phyloP scores from a whole-genome alignment of 306 rosid species.

The Ziziphus jujuba region DNA sequence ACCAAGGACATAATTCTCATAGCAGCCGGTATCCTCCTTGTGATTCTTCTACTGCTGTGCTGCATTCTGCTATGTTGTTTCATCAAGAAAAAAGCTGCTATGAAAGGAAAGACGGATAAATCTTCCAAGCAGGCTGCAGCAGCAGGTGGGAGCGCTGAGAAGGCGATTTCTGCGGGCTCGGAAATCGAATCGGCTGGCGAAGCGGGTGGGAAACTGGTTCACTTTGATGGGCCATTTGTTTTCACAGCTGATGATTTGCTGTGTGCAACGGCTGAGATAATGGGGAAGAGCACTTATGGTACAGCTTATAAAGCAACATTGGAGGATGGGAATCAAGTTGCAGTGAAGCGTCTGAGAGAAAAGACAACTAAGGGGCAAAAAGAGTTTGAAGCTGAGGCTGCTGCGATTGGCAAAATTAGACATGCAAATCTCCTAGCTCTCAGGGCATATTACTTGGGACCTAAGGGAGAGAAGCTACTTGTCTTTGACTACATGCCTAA shows the following conservation, averaged over 20 bases:
- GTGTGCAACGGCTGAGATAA: conserved; percentile 92
- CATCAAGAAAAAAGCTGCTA: conserved; percentile 57
- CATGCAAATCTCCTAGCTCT: conserved; percentile 75
- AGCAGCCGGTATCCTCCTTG: conserved; percentile 71
- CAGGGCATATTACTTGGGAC: conserved; percentile 81
- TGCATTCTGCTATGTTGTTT: conserved; percentile 69
- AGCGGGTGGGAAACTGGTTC: conserved; percentile 69
- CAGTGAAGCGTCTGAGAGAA: conserved; percentile 88
- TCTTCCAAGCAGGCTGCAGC: conserved; percentile 37
- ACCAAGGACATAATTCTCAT: conserved; percentile 81
- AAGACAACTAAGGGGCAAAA: conserved; percentile 79
- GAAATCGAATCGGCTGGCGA: conserved; percentile 70
- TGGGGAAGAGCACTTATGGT: conserved; percentile 89
- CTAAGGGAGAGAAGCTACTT: conserved; percentile 85
- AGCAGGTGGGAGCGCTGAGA: conserved; percentile 47
- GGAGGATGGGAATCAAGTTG: conserved; percentile 83
- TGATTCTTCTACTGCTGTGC: conserved; percentile 66
- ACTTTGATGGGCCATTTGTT: conserved; percentile 88
- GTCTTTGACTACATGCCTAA: conserved; percentile 83
- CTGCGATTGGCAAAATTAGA: conserved; percentile 72
- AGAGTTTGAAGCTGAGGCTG: conserved; percentile 82
- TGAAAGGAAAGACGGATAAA: conserved; percentile 46
- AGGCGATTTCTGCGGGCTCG: conserved; percentile 40
- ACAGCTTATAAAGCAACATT: conserved; percentile 87
- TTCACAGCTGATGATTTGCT: conserved; percentile 87